Conservation (phyloP, 352 stramenopile species). For the Peronospora tabacina region DNA sequence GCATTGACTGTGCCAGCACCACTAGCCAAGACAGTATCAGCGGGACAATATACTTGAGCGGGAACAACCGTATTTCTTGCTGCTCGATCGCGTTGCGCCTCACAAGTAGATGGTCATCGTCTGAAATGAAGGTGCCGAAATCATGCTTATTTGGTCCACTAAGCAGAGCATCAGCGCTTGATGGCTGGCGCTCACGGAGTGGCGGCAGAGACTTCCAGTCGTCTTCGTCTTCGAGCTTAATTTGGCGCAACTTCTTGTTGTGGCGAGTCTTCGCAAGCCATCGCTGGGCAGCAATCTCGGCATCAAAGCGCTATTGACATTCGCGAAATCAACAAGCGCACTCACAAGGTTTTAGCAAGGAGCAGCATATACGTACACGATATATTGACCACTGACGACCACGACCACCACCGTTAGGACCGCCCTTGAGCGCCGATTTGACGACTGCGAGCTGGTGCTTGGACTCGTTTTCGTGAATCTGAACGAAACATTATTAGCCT, state of each 20-base stretch:
- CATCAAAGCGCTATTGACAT: constrained; percentile 48
- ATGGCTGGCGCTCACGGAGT: constrained; percentile 25
- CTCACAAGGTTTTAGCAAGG: neutral
- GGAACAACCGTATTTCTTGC: constrained; percentile 45
- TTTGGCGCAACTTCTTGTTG: constrained; percentile 44
- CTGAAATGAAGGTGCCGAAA: constrained; percentile 42
- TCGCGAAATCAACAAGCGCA: constrained; percentile 1
- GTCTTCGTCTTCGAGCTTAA: constrained; percentile 43
- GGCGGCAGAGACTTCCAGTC: constrained; percentile 57
- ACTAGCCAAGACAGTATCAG: constrained; percentile 63
- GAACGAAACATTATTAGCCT: neutral
- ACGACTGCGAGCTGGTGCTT: constrained; percentile 33
- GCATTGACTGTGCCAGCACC: constrained; percentile 58
- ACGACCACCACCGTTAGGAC: constrained; percentile 33
- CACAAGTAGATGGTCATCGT: constrained; percentile 34
- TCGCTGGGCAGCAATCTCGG: constrained; percentile 41
- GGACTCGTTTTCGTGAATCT: constrained; percentile 60
- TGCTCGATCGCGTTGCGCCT: constrained; percentile 42
- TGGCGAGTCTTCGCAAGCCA: constrained; percentile 58
- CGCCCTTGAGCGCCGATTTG: constrained; percentile 47
- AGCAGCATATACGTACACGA: constrained; percentile 26
- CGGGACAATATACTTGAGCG: constrained; percentile 45
- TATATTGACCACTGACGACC: constrained; percentile 65
- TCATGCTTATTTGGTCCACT: constrained; percentile 13
- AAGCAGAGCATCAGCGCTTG: constrained; percentile 22